Percentiles rank a stretch among this genome's conserved stretches.
These are phyloP conservation scores for Wickerhamiella alocasiicola DNA, from an alignment of 805 yeast species.

Conservation along the genomic window DNA sequence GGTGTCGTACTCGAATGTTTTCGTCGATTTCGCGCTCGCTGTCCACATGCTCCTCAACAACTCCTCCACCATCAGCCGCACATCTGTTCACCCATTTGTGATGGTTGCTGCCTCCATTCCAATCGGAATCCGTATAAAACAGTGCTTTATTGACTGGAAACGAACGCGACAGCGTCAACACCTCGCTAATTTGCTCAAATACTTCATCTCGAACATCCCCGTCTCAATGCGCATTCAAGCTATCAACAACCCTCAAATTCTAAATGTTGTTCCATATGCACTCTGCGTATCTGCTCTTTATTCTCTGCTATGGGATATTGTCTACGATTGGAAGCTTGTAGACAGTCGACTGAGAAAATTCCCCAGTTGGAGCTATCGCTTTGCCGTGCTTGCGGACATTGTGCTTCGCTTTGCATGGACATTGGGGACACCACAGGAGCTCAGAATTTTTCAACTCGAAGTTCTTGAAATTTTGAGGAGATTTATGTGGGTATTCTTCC, in stretches of 20 bases:
- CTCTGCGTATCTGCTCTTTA: conserved; percentile 59
- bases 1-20: conserved; percentile 65
- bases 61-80: conserved; percentile 47
- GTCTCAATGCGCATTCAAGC: conserved; percentile 16
- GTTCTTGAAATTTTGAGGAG: conserved; percentile 67
- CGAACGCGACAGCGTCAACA: conserved; percentile 42
- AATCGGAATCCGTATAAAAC: conserved; percentile 61
- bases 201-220: conserved; percentile 26
- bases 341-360: conserved; percentile 22
- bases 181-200: conserved; percentile 62
- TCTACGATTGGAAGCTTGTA: conserved; percentile 75
- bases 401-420: conserved; percentile 68
- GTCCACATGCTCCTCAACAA: conserved; percentile 51
- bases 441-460: conserved; percentile 58
- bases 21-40: conserved; percentile 55
- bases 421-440: conserved; percentile 38
- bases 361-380: conserved; percentile 34
- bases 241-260: conserved; percentile 10
- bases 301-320: conserved; percentile 80
- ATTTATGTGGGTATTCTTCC: conserved; percentile 79
- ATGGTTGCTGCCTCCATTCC: conserved; percentile 41
- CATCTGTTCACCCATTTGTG: conserved; percentile 28
- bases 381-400: conserved; percentile 50
- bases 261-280: conserved; percentile 26
- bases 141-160: conserved; percentile 62